Evolutionary conservation across 768 basidiomycete species (phyloP).

Genomic region (Mycena leptocephala): DNA sequence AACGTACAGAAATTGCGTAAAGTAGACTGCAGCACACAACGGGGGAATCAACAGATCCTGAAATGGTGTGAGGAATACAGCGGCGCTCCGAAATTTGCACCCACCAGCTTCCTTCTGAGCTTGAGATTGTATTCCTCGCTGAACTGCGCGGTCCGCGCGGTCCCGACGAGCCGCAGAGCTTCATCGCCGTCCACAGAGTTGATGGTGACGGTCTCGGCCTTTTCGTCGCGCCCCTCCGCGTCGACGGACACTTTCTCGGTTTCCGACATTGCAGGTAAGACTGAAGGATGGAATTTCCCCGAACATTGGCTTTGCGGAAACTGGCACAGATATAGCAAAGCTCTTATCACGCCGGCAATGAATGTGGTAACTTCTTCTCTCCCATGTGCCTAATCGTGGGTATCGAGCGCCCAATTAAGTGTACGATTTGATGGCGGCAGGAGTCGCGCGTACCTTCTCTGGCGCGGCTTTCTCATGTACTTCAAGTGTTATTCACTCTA

Average conservation of each 20-base stretch:
- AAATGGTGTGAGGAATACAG: not conserved
- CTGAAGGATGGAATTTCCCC: not conserved
- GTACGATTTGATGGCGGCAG: slow-evolving; percentile 7
- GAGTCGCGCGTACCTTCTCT: not conserved
- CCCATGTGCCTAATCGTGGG: slow-evolving; percentile 19
- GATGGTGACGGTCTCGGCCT: slow-evolving; percentile 46
- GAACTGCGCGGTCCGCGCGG: slow-evolving; percentile 65
- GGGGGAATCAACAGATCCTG: slow-evolving; percentile 71
- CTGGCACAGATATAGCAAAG: slow-evolving; percentile 8
- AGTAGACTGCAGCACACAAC: slow-evolving; percentile 76
- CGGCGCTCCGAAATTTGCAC: not conserved
- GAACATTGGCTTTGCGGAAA: not conserved
- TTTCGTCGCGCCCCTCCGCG: slow-evolving; percentile 50
- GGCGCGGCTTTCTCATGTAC: slow-evolving; percentile 19
- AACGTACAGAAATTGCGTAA: slow-evolving; percentile 75
- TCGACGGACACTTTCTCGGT: slow-evolving; percentile 30
- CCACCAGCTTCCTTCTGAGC: slow-evolving; percentile 73
- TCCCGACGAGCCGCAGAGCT: slow-evolving; percentile 73
- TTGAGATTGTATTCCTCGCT: slow-evolving; percentile 74
- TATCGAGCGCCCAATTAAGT: not conserved
- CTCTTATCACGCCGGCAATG: slow-evolving; percentile 21
- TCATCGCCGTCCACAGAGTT: slow-evolving; percentile 68
- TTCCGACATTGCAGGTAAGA: slow-evolving; percentile 15
- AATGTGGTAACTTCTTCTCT: slow-evolving; percentile 30
- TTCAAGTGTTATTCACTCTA: slow-evolving; percentile 21